Evolutionary conservation across 805 yeast species (phyloP).

Genomic region (Kodamaea fukazawae): DNA sequence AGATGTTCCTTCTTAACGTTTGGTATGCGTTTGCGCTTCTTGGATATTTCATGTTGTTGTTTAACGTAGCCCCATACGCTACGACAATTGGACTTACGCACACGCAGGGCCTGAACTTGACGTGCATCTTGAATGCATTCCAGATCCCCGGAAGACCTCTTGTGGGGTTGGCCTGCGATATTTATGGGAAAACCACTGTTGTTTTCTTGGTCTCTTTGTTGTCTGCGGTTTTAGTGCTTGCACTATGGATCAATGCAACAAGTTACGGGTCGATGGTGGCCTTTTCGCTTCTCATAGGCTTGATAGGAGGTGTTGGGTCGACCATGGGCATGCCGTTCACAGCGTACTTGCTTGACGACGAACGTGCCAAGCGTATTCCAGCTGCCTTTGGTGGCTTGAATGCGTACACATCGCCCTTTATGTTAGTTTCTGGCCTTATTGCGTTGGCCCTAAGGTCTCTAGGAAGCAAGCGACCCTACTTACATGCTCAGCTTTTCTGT

Average conservation of each 20-base stretch:
- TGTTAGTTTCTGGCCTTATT: slow-evolving; percentile 51
- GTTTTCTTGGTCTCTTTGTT: slow-evolving; percentile 18
- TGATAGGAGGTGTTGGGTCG: slow-evolving; percentile 27
- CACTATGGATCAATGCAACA: slow-evolving; percentile 38
- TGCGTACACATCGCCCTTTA: slow-evolving; percentile 26
- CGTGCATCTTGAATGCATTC: slow-evolving; percentile 38
- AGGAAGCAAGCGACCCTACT: slow-evolving; percentile 38
- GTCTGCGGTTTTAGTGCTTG: slow-evolving; percentile 27
- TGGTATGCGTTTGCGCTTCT: slow-evolving; percentile 40
- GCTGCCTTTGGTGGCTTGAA: slow-evolving; percentile 41
- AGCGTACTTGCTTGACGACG: slow-evolving; percentile 6
- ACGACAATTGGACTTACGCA: slow-evolving; percentile 40
- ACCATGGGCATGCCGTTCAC: slow-evolving; percentile 16
- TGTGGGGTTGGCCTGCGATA: slow-evolving; percentile 47
- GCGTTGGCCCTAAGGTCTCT: slow-evolving; percentile 42
- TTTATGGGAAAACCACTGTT: slow-evolving; percentile 44
- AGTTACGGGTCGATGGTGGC: slow-evolving; percentile 30
- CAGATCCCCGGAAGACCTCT: slow-evolving; percentile 50
- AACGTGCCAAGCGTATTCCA: slow-evolving; percentile 23
- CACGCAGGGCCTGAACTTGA: slow-evolving; percentile 29
- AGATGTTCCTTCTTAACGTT: slow-evolving; percentile 22
- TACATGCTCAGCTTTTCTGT: slow-evolving; percentile 58
- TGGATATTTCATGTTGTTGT: slow-evolving; percentile 34
- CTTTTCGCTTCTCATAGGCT: slow-evolving; percentile 29
- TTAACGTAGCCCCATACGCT: slow-evolving; percentile 39